Base-by-base conservation (phyloP, 768 basidiomycete species). In the Hypholoma sublateritium region DNA sequence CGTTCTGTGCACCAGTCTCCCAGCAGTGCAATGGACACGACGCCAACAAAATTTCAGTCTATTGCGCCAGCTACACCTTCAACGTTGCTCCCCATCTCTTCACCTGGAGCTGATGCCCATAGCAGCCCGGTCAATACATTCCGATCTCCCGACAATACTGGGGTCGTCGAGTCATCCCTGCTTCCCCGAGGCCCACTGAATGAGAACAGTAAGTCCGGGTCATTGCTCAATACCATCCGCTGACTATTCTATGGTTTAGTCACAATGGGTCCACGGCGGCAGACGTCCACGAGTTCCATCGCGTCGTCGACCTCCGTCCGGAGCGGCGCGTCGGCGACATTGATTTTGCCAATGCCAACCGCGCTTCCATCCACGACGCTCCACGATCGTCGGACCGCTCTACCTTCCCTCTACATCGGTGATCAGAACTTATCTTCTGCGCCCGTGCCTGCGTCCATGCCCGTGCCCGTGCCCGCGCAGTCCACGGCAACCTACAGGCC, bases 131-230 rank as follows among this genome's bases (percentile, higher is more conserved):
- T 32, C 9, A 9, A 32, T 9, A 7, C 28, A 5, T 32, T 32
- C 9, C 28, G 28, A 5, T 32, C 37, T 22, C 50, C 51, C 35
- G 51, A 52, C 12, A 52, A 17, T 24, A 19, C n/a, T 44, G 51
- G 51, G 5, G 22, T 22, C 13, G 14, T 12, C 6, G 39, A 51
- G 37, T 13, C n/a, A n/a, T 42, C 50, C 24, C 24, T 19, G n/a
- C 51, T 11, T 42, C 39, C 39, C 37, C 25, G 51, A 11, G 51
- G 51, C 28, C 51, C 51, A 39, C 39, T 52, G 11, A 52, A 52
- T 43, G 37, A 52, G 6, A 42, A 52, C 19, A 52, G 51, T 52
- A 19, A 28, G 51, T 43, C 8, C 17, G 16, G n/a, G 17, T 4
- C 24, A 28, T n/a, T 37, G n/a, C 25, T 5, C 32, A 37, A 16